Evolutionary conservation across 805 yeast genomes (phyloP), one percentile per base, ranked within the genome.

Genomic region (Zygosaccharomyces siamensis): DNA sequence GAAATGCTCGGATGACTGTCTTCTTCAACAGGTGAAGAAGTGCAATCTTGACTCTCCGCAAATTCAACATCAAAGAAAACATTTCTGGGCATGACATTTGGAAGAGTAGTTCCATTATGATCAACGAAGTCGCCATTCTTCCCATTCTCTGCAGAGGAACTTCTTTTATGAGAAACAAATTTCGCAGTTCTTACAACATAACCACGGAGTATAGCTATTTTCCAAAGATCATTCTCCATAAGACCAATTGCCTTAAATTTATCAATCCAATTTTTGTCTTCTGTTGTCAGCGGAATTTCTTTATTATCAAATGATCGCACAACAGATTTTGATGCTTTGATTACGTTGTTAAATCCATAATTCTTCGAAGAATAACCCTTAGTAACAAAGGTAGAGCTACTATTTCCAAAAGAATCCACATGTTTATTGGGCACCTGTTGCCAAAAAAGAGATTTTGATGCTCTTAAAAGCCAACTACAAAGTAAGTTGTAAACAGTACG

Each of bases 401-500:
- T 67, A 48, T 72, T 74, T 3, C 81, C 81, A 62, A 76, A 76
- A 1, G 74, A 67, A 59, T 76, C 78, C 3, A 63, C 58, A 24
- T 66, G 56, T 3, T 62, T 56, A 27, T 57, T 61, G 7, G 70
- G 71, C 0, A 71, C 66, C 52, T 73, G 78, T 52, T 83, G 79
- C 97, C 97, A 90, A 59, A 92, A 90, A n/a, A 83, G 66, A 0
- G 95, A 79, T 37, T 80, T 79, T 7, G 74, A 75, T 1, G 84
- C 78, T 49, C 79, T 77, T 20, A 78, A 54, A 0, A 87, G 84
- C 97, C 98, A 92, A 1, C 75, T 72, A 43, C 81, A 72, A 0
- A 84, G 76, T 46, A 82, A 61, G 43, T 79, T 83, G 59, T 79
- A 89, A 0, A 84, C 82, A 0, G 80, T 73, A 54, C 84, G 73